Evolutionary conservation across 148 eudicot species (phyloP).

Genomic region (Fagopyrum homotropicum): DNA sequence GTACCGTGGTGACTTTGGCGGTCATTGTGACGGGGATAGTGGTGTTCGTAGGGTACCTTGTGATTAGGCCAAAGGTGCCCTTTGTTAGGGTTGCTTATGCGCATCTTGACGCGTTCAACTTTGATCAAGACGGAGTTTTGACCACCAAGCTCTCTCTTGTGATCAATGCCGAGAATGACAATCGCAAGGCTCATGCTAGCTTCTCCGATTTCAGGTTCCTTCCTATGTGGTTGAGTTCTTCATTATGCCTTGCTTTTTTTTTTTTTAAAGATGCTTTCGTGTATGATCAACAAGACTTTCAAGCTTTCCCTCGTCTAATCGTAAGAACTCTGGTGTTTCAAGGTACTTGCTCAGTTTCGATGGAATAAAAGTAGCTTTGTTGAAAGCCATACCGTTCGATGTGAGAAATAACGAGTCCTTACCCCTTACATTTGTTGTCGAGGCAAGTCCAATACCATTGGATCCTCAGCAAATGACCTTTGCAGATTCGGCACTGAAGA

Average conservation of each 20-base stretch:
- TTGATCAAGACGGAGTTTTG: slow-evolving; percentile 37
- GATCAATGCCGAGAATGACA: slow-evolving; percentile 56
- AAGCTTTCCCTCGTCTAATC: background rate
- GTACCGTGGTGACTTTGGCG: slow-evolving; percentile 40
- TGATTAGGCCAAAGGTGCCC: slow-evolving; percentile 47
- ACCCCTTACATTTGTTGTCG: slow-evolving; percentile 26
- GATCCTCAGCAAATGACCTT: slow-evolving; percentile 19
- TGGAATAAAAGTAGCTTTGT: slow-evolving; percentile 33
- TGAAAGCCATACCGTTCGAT: slow-evolving; percentile 39
- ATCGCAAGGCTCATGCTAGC: slow-evolving; percentile 41
- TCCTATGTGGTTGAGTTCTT: slow-evolving; percentile 1
- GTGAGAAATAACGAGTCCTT: slow-evolving; percentile 32
- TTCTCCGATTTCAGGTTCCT: slow-evolving; percentile 38
- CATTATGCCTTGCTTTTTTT: background rate
- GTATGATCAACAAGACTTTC: background rate
- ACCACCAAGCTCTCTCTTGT: slow-evolving; percentile 37
- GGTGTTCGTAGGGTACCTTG: slow-evolving; percentile 52
- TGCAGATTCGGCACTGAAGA: slow-evolving; percentile 28
- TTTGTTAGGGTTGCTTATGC: slow-evolving; percentile 40
- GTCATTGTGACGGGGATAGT: slow-evolving; percentile 50
- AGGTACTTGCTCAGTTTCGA: slow-evolving; percentile 31
- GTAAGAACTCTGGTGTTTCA: background rate
- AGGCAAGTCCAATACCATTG: slow-evolving; percentile 44
- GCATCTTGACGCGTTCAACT: slow-evolving; percentile 39
- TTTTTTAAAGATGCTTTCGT: background rate